Evolutionary conservation across 345 rosid genomes (phyloP), one percentile per base, ranked within the genome.

Genomic region (Mercurialis annua): DNA sequence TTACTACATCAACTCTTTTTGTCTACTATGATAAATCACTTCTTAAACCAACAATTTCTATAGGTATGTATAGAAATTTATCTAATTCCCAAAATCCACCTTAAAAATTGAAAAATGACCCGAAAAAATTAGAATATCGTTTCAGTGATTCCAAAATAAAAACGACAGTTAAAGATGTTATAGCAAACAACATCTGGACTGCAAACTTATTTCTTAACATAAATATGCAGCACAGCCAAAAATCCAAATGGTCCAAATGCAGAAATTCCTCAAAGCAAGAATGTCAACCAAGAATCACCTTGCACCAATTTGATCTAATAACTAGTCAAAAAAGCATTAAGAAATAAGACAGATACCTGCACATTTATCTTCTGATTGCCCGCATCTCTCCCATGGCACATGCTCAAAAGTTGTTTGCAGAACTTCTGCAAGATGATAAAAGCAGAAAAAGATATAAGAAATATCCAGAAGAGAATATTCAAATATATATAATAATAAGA

Each of bases 351-450:
- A 30, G 15, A 7, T 10, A 36, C 31, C 6, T 14, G 7, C 16
- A 27, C 33, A 55, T 44, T 64, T 80, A 92, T 98, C 98, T 86
- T 86, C 89, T 72, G 73, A 69, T 49, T 67, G 72, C 66, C 51
- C 78, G 81, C 78, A 88, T 65, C 68, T 73, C 67, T 79, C 81
- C 78, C 79, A 81, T 68, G 79, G 79, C 9, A 58, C 82, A 47
- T 27, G 66, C 65, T 84, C 87, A 80, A 95, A 84, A 17, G 79
- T 80, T 71, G 83, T 78, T 70, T 84, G 86, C 81, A 95, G 72
- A 69, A 82, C 84, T 81, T 81, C 99, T 95, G 98, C 64, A 79
- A 57, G 71, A 64, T 38, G 54, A 51, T 27, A 68, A 58, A 66
- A 53, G 57, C 11, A 43, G 69, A 49, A 33, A 47, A 49, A 73